Evolutionary conservation across 1,284 basidiomycete species (phyloP).

Genomic region (Rhodotorula glutinis): DNA sequence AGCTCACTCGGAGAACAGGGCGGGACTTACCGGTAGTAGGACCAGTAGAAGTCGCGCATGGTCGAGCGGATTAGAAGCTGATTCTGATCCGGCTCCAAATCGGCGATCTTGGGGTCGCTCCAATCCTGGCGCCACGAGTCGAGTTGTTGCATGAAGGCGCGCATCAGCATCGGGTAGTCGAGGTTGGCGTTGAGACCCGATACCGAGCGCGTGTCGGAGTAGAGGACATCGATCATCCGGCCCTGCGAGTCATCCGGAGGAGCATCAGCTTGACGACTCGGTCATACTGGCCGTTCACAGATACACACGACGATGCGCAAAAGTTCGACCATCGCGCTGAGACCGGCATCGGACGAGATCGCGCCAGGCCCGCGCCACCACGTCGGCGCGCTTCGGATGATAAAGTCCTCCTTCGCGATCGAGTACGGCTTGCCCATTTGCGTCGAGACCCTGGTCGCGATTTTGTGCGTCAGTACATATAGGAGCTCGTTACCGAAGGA

Average conservation of each 20-base stretch:
- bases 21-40: conserved; percentile 31
- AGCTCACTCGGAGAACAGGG: too few species aligned
- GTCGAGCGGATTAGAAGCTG: neutral
- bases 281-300: too few species aligned
- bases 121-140: conserved; percentile 40
- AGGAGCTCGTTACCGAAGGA: neutral
- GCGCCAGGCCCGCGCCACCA: conserved; percentile 46
- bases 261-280: too few species aligned
- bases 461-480: neutral
- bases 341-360: conserved; percentile 45
- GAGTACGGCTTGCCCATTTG: conserved; percentile 52
- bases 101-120: conserved; percentile 19
- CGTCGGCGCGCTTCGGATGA: conserved; percentile 47
- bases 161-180: conserved; percentile 45
- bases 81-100: conserved; percentile 2
- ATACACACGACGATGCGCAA: conserved; percentile 36
- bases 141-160: conserved; percentile 39
- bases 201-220: conserved; percentile 49
- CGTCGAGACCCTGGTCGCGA: conserved; percentile 40
- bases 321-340: conserved; percentile 48
- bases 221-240: conserved; percentile 49
- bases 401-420: conserved; percentile 48
- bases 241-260: too few species aligned
- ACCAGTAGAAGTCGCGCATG: conserved; percentile 29
- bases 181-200: conserved; percentile 50